Conservation (phyloP, 2,329 filamentous ascomycete species). For the Epichloe brachyelytri region DNA sequence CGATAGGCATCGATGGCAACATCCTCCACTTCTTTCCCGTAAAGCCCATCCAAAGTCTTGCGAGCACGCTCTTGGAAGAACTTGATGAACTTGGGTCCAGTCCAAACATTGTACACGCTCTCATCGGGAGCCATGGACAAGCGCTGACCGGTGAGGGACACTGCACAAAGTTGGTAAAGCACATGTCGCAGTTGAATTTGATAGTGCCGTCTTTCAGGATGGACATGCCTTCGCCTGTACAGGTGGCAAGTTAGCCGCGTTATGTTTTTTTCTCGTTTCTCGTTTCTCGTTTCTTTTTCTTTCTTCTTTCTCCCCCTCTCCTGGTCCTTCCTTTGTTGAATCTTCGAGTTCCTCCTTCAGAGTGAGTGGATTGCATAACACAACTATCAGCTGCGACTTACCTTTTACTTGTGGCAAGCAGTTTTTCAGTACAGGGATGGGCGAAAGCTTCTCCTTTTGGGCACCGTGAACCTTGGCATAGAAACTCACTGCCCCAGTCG, state of each 20-base stretch:
- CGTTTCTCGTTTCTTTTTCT: neutral
- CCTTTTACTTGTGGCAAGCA: conserved; percentile 28
- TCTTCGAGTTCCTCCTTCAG: too few species aligned
- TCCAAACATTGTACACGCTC: conserved; percentile 28
- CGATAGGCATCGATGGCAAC: conserved; percentile 29
- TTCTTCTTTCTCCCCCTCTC: neutral
- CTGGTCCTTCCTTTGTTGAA: too few species aligned
- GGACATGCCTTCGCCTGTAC: conserved; percentile 28
- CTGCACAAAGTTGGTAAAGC: conserved; percentile 40
- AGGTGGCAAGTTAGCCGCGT: conserved; percentile 3
- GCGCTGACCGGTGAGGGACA: conserved; percentile 31
- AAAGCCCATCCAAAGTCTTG: conserved; percentile 26
- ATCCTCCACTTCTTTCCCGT: conserved; percentile 26
- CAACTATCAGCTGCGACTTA: conserved; percentile 12
- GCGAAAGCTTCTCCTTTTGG: conserved; percentile 33
- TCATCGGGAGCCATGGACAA: conserved; percentile 38
- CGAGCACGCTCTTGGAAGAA: conserved; percentile 31
- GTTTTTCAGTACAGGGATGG: conserved; percentile 42
- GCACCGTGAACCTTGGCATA: conserved; percentile 24
- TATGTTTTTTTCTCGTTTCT: neutral
- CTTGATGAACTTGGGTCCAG: conserved; percentile 25
- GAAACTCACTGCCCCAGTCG: conserved; percentile 39
- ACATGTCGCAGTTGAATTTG: conserved; percentile 49
- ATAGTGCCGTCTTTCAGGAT: conserved; percentile 35
- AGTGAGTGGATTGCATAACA: neutral